Percentiles rank a stretch among this genome's conserved stretches.
phyloP scores from a whole-genome alignment of 2,329 filamentous ascomycete genomes.

The Graphilbum ipis-grandicollis region DNA sequence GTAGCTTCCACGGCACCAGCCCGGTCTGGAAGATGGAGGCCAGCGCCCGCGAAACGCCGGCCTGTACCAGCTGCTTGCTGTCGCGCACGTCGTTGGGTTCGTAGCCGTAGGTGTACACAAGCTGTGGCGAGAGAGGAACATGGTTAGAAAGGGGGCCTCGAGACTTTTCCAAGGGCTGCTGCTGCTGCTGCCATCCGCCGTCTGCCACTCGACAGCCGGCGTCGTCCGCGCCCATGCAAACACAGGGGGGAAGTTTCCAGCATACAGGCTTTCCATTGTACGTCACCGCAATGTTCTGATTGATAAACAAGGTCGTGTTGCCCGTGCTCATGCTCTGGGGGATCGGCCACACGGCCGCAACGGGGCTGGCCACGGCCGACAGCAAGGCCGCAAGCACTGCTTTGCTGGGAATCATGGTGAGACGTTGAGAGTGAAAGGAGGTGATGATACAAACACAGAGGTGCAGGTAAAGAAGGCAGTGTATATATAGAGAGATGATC shows the following conservation, averaged over 20 bases:
- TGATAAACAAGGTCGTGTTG: constrained; percentile 34
- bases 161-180: constrained; percentile 4
- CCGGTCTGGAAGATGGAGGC: constrained; percentile 47
- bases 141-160: constrained; percentile 4
- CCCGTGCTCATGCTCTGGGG: constrained; percentile 34
- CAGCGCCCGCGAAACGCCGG: constrained; percentile 40
- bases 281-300: constrained; percentile 30
- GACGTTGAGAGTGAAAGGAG: not conserved
- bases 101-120: constrained; percentile 29
- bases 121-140: constrained; percentile 17
- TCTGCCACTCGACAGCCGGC: constrained; percentile 4
- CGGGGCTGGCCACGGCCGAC: constrained; percentile 20
- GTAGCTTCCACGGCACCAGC: constrained; percentile 66
- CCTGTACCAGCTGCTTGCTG: constrained; percentile 36
- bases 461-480: not conserved
- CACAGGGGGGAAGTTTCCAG: constrained; percentile 17
- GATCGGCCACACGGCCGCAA: constrained; percentile 41
- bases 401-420: constrained; percentile 11
- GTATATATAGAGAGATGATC: not conserved
- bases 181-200: not conserved
- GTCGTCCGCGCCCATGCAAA: not conserved
- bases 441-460: too few species aligned
- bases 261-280: constrained; percentile 43
- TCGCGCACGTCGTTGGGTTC: constrained; percentile 21
- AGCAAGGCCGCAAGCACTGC: constrained; percentile 19